Conservation (phyloP, 2,329 filamentous ascomycete genomes). For the Neopestalotiopsis sp. region DNA sequence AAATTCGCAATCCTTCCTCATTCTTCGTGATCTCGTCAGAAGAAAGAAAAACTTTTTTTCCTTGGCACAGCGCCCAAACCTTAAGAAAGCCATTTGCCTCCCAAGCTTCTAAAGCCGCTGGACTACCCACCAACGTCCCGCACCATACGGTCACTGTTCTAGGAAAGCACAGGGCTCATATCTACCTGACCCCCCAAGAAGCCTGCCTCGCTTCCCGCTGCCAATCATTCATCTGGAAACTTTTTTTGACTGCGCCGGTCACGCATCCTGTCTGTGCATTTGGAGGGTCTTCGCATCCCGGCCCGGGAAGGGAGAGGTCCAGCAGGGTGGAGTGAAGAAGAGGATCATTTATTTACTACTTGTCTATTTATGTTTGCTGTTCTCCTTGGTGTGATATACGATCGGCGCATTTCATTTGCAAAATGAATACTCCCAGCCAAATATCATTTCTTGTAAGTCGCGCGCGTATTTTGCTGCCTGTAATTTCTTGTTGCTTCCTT, state of each 20-base stretch:
- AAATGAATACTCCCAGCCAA: slow-evolving; percentile 37
- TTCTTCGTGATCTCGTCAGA: not conserved
- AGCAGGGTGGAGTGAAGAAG: not conserved
- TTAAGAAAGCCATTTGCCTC: not conserved
- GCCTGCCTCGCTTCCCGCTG: not conserved
- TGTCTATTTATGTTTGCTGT: not conserved
- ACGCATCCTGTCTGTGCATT: not conserved
- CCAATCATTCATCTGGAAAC: not conserved
- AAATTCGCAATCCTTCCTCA: not conserved
- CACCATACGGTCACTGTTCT: not conserved
- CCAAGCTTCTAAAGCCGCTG: no score
- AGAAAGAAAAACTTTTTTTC: not conserved
- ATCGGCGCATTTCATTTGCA: slow-evolving; percentile 19
- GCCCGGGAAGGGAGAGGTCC: not conserved
- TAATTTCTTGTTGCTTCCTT: not conserved
- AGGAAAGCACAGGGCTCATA: not conserved
- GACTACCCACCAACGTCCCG: not conserved
- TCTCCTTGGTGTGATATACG: slow-evolving; percentile 2
- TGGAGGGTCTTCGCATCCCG: not conserved
- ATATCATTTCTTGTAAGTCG: slow-evolving; percentile 41
- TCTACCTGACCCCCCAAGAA: not conserved
- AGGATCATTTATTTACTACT: not conserved
- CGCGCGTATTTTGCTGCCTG: not conserved
- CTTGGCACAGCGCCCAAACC: not conserved
- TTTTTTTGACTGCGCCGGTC: not conserved